Conservation (phyloP, 805 yeast species). For the Lipomyces sp. region DNA sequence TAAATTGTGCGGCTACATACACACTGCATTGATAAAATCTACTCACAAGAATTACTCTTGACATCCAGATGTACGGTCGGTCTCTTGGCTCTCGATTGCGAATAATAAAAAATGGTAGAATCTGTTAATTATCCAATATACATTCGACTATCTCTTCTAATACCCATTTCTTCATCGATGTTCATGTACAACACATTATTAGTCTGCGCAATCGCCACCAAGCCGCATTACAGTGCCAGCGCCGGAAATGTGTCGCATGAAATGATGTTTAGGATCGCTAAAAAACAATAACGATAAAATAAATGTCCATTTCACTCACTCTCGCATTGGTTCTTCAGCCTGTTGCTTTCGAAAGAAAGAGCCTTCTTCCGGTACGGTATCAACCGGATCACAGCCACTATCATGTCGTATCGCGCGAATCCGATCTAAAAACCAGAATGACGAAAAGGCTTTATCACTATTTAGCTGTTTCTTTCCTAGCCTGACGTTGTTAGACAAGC, state of each 20-base stretch:
- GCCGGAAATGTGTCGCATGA: no score
- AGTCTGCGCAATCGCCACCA: no score
- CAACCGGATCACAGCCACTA: conserved; percentile 39
- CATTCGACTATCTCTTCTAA: neutral
- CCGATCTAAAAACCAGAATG: conserved; percentile 46
- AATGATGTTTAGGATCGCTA: no score
- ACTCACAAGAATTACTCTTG: no score
- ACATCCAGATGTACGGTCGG: no score
- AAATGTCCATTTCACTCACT: no score
- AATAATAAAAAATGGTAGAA: neutral
- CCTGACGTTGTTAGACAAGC: conserved; percentile 19
- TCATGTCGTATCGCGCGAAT: conserved; percentile 40
- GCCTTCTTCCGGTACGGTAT: conserved; percentile 16
- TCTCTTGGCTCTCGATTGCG: no score
- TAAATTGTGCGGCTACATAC: no score
- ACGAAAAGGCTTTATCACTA: conserved; percentile 35
- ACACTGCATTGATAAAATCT: no score
- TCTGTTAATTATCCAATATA: neutral
- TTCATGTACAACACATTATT: neutral
- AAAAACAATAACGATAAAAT: no score
- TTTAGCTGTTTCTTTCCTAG: conserved; percentile 21
- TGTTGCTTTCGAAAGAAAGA: conserved; percentile 2
- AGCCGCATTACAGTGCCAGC: no score
- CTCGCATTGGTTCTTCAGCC: neutral
- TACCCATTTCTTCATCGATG: neutral